These are phyloP conservation scores for Bretschneidera sinensis DNA, from an alignment of 345 rosid genomes.

Conservation along the genomic window DNA sequence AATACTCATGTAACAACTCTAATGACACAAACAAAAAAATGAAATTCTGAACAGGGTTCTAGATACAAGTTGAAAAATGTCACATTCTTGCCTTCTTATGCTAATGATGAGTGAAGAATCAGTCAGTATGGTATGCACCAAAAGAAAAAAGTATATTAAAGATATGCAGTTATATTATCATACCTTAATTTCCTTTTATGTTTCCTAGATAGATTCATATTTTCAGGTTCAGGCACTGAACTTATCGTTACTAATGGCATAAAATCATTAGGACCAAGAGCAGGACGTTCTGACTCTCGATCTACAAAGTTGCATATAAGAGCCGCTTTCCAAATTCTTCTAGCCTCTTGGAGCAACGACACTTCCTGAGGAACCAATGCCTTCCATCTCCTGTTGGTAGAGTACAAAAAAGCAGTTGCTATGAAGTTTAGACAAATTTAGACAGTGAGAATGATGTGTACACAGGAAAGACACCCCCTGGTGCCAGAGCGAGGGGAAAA, in stretches of 20 bases:
- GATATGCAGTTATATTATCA: neutral
- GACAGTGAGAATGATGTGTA: neutral
- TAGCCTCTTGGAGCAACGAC: constrained; percentile 53
- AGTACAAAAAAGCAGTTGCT: neutral
- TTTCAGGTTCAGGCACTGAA: constrained; percentile 29
- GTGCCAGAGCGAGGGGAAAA: too few species aligned
- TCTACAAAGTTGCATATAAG: constrained; percentile 81
- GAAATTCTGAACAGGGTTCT: neutral
- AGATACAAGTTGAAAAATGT: neutral
- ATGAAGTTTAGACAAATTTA: neutral
- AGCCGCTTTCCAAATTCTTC: constrained; percentile 42
- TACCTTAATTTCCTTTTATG: constrained; percentile 51
- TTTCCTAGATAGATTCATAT: constrained; percentile 24
- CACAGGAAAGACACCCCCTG: too few species aligned
- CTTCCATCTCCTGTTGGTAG: constrained; percentile 73
- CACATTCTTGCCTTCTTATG: constrained; percentile 29
- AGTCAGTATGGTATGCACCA: constrained; percentile 6
- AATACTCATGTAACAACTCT: neutral
- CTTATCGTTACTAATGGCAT: constrained; percentile 28
- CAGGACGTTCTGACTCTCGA: constrained; percentile 76
- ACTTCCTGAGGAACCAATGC: constrained; percentile 57
- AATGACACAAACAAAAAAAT: neutral
- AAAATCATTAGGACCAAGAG: constrained; percentile 53
- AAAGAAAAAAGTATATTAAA: neutral
- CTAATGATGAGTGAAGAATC: constrained; percentile 9